These are phyloP conservation scores for Saussurea involucrata DNA, from an alignment of 129 eudicot genomes.

Conservation along the genomic window DNA sequence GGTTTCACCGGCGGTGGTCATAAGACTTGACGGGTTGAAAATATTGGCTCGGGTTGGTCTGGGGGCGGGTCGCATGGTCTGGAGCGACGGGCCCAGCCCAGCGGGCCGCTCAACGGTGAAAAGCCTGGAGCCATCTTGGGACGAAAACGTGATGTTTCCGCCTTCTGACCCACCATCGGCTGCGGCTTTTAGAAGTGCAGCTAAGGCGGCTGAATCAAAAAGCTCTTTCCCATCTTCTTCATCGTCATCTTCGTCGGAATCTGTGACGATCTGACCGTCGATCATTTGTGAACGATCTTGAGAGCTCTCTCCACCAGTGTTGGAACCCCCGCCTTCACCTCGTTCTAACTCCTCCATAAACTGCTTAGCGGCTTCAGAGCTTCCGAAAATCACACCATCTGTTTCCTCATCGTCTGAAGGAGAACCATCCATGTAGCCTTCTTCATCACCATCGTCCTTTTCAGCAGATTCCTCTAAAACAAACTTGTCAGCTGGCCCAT, in stretches of 20 bases:
- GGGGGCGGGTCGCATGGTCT: constrained; percentile 61
- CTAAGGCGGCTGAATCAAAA: constrained; percentile 88
- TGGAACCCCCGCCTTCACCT: constrained; percentile 40
- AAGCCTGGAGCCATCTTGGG: constrained; percentile 84
- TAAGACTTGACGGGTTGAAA: constrained; percentile 34
- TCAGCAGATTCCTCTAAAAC: constrained; percentile 31
- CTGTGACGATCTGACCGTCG: constrained; percentile 89
- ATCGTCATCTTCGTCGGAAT: constrained; percentile 86
- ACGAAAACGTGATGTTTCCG: constrained; percentile 58
- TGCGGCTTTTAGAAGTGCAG: constrained; percentile 94
- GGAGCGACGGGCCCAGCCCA: constrained; percentile 78
- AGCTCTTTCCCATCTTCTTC: constrained; percentile 79
- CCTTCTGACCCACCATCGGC: constrained; percentile 74
- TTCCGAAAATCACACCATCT: constrained; percentile 56
- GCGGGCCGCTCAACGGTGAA: constrained; percentile 94
- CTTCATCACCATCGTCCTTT: constrained; percentile 36
- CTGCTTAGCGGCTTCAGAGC: constrained; percentile 68
- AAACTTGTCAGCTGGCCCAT: constrained; percentile 28
- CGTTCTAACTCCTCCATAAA: constrained; percentile 67
- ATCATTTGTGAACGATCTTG: constrained; percentile 42
- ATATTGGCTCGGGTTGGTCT: constrained; percentile 49
- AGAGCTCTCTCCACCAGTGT: constrained; percentile 37
- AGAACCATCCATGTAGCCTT: constrained; percentile 35
- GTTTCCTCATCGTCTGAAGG: constrained; percentile 54
- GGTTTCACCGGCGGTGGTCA: constrained; percentile 38